These are phyloP conservation scores for Pseudogymnoascus destructans DNA, from an alignment of 2,329 filamentous ascomycete genomes.

Conservation along the genomic window DNA sequence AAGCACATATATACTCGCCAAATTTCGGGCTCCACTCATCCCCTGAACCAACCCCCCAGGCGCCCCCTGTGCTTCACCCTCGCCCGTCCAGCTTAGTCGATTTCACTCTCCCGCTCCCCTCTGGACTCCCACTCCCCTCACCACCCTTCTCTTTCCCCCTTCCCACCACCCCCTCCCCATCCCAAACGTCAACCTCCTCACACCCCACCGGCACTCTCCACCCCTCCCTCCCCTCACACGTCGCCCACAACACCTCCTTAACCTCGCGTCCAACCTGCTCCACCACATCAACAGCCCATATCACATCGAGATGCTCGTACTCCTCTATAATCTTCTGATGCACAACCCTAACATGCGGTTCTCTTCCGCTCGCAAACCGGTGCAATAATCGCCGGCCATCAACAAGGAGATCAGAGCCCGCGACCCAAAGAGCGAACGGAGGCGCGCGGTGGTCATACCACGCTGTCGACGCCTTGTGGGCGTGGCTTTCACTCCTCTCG, in stretches of 20 bases:
- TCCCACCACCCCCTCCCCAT: not conserved
- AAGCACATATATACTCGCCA: not conserved
- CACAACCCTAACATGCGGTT: conserved; percentile 70
- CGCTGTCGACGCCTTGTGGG: conserved; percentile 41
- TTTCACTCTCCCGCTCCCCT: not conserved
- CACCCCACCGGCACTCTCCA: conserved; percentile 22
- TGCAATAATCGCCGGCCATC: conserved; percentile 64
- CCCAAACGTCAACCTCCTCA: conserved; percentile 21
- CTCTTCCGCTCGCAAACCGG: conserved; percentile 61
- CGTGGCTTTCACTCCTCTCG: conserved; percentile 27
- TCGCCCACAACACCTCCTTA: conserved; percentile 73
- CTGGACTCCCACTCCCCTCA: not conserved
- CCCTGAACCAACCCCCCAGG: not conserved
- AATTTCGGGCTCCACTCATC: not conserved
- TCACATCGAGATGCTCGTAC: conserved; percentile 87
- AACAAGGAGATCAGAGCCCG: conserved; percentile 70
- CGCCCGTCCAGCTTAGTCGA: not conserved
- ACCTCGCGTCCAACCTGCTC: conserved; percentile 74
- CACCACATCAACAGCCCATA: conserved; percentile 85
- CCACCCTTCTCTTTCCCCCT: not conserved
- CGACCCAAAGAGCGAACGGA: conserved; percentile 80
- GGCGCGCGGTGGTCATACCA: conserved; percentile 76
- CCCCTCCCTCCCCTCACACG: conserved; percentile 32
- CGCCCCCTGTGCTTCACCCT: not conserved
- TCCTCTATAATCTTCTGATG: conserved; percentile 72